These are phyloP conservation scores for Ilex asprella DNA, from an alignment of 257 asterid genomes.

Conservation along the genomic window DNA sequence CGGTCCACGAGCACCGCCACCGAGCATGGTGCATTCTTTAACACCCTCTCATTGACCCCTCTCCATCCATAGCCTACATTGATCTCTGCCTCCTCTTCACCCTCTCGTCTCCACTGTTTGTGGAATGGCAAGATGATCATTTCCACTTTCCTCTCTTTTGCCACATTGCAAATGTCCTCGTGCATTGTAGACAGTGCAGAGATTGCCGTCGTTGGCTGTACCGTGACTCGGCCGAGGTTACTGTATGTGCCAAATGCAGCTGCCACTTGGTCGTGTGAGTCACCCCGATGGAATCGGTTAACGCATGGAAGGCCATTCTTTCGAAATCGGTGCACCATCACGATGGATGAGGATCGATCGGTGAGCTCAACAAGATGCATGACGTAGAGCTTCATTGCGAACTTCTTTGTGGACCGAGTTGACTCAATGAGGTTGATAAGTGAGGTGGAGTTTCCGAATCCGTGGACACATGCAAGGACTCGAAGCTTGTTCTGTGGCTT, in stretches of 20 bases:
- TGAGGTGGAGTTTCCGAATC: conserved; percentile 35
- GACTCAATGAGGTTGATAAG: conserved; percentile 36
- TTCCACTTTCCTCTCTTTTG: conserved; percentile 23
- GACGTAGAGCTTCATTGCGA: conserved; percentile 34
- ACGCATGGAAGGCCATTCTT: conserved; percentile 37
- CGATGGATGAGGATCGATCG: conserved; percentile 53
- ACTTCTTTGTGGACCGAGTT: conserved; percentile 27
- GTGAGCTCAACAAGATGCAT: conserved; percentile 51
- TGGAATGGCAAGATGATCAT: conserved; percentile 34
- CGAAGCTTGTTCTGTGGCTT: conserved; percentile 21
- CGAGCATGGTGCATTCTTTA: conserved; percentile 30
- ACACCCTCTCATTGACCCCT: conserved; percentile 25
- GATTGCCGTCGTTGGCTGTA: conserved; percentile 21
- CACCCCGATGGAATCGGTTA: conserved; percentile 24
- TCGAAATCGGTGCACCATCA: conserved; percentile 32
- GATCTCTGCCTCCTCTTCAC: conserved; percentile 20
- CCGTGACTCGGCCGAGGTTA: conserved; percentile 19
- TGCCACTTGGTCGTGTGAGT: conserved; percentile 23
- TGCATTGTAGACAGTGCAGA: conserved; percentile 37
- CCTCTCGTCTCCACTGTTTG: conserved; percentile 27
- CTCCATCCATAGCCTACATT: conserved; percentile 29
- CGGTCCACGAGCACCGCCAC: conserved; percentile 41
- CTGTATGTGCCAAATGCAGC: conserved; percentile 23
- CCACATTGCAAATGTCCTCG: conserved; percentile 39
- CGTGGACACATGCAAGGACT: conserved; percentile 41